Evolutionary conservation across 1,139 yeast genomes (phyloP), one percentile per base, ranked within the genome.

Genomic region (Pichia sp.): DNA sequence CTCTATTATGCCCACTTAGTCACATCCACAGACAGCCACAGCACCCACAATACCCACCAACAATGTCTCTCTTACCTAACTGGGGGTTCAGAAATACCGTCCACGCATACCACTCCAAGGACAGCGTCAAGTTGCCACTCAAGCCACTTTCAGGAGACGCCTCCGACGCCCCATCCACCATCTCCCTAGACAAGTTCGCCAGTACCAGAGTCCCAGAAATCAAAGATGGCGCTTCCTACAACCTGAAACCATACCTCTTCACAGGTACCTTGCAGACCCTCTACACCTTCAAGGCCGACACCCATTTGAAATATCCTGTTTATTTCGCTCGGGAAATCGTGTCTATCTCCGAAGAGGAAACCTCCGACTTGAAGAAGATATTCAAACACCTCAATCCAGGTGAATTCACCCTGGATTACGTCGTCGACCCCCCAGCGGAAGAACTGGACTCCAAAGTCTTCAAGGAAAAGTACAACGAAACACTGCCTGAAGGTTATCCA

Each of bases 211-310:
- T 79, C 2, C 79, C 82, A 2, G 73, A 68, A n/a, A 67, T 79
- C 39, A 58, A 61, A n/a, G 62, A 75, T 42, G 70, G 71, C 8
- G 57, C 75, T 15, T 68, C 70, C 54, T 78, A 83, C 60, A 73
- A 76, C 68, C 70, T 85, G 58, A 75, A 79, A 52, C 93, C 94
- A 7, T 65, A 73, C 4, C 67, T 85, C 34, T 83, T 83, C 63
- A 84, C 81, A 55, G 96, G 96, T 36, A 71, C 81, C 24, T 67
- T 88, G 37, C 97, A 90, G 67, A 86, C 96, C 1, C 54, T 86
- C 55, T 81, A 84, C 57, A 74, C 85, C 44, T 75, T 83, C 5
- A 69, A 74, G 36, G 79, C 80, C 11, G 77, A 81, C 53, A 75
- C 74, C 50, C 73, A 79, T 8, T 69, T 74, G 39, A 65, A 61